Base-by-base conservation (phyloP, 2,329 filamentous ascomycete genomes). In the Fusarium denticulatum region DNA sequence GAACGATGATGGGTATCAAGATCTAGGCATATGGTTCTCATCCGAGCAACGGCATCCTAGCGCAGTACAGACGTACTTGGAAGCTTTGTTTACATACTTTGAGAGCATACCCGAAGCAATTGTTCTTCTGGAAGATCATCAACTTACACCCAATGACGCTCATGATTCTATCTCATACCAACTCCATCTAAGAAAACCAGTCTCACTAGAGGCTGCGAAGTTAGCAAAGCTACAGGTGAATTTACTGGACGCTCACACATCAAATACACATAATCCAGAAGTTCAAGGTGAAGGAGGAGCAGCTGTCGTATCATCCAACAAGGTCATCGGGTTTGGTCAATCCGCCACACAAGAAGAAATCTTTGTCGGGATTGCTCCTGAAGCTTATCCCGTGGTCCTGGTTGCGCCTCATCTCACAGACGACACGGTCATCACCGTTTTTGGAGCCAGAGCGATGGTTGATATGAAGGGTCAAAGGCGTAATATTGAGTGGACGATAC, bases 271-370 rank as follows among this genome's bases (percentile, higher is more conserved):
- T 53, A 71, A 76, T 24, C 60, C 74, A 24, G 52, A 73, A 1
- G 39, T 67, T 7, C 79, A 81, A 70, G 75, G 79, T 4, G 59
- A 65, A 11, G 47, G 66, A 11, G 77, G 79, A 4, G 80, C 78
- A 7, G 78, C 77, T 11, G 80, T 82, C 0, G 69, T 83, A 12
- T 80, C 80, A 6, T 78, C 81, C 8, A 83, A 83, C 64, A 81
- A 78, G 40, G 69, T 78, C 34, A 75, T 81, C 26, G 81, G 80
- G 1, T 82, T 82, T 37, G 81, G 81, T 1, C 76, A 81, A 68
- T 81, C 80, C 8, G 81, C 80, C 9, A 82, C 81, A 1, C 81
- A 83, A 43, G 81, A 83, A 61, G 81, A 83, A 46, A 63, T 82
- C 11, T 81, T 80, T 57, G 77, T 81, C 22, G 81, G 80, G 1